These are phyloP conservation scores for Suillus bovinus DNA, from an alignment of 768 basidiomycete species.

Conservation along the genomic window DNA sequence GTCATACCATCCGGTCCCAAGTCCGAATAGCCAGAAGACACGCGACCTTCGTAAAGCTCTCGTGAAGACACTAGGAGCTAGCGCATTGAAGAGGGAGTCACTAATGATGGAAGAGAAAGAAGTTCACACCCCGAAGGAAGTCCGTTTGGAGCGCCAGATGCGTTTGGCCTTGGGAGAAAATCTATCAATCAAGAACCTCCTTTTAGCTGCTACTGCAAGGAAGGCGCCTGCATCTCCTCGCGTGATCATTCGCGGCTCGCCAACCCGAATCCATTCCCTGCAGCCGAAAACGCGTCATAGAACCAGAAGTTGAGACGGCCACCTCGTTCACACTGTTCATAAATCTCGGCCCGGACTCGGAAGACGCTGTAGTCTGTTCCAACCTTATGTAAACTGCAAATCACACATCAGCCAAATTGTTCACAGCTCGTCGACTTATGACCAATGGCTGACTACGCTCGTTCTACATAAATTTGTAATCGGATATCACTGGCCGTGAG, in stretches of 20 bases:
- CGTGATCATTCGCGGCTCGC: background rate
- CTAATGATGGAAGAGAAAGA: constrained; percentile 7
- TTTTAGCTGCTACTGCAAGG: constrained; percentile 7
- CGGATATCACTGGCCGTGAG: no score
- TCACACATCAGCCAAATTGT: no score
- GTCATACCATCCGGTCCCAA: no score
- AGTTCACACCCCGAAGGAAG: constrained; percentile 14
- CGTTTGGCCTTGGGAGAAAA: constrained; percentile 19
- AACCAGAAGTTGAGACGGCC: constrained; percentile 7
- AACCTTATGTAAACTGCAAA: no score
- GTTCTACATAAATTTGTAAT: background rate
- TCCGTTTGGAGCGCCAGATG: constrained; percentile 9
- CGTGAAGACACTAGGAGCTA: constrained; percentile 6
- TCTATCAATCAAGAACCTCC: constrained; percentile 20
- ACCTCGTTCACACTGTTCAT: constrained; percentile 21
- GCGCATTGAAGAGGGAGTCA: constrained; percentile 14
- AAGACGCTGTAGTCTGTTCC: background rate
- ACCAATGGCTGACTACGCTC: no score
- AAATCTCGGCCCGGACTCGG: background rate
- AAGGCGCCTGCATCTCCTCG: constrained; percentile 4
- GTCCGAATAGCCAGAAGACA: background rate
- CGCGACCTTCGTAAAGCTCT: constrained; percentile 3
- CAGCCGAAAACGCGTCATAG: constrained; percentile 10
- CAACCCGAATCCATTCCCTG: background rate
- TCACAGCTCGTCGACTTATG: no score